phyloP scores from a whole-genome alignment of 306 rosid species.

The Quercus parvula region DNA sequence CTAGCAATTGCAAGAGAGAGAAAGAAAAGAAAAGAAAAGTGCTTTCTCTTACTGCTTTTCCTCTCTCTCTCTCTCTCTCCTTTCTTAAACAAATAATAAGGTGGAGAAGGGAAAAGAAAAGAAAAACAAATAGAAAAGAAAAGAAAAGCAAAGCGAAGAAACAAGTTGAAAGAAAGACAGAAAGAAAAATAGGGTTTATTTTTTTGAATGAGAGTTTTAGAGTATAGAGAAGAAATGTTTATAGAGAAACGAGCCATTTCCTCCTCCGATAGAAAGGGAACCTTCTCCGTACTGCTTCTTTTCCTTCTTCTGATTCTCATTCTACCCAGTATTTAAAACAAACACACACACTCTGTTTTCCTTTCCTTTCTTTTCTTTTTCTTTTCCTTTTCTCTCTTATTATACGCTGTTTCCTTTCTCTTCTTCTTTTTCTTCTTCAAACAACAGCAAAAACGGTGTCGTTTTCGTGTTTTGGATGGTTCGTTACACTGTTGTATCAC shows the following conservation, averaged over 20 bases:
- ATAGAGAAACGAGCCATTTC: conserved; percentile 66
- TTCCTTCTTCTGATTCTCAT: conserved; percentile 68
- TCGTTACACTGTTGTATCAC: conserved; percentile 1
- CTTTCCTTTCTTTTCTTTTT: neutral
- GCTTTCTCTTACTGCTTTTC: conserved; percentile 16
- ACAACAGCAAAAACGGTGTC: neutral
- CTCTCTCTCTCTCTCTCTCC: neutral
- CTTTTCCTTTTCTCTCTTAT: too few relatives aligned
- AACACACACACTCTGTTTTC: neutral
- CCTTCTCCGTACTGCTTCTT: conserved; percentile 72
- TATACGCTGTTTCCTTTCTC: neutral
- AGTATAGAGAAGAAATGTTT: neutral
- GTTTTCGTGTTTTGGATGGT: neutral
- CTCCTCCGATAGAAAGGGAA: conserved; percentile 66
- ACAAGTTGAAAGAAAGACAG: too few relatives aligned
- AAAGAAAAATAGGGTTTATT: too few relatives aligned
- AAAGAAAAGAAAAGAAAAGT: neutral
- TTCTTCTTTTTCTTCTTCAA: conserved; percentile 9
- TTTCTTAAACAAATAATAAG: conserved; percentile 9
- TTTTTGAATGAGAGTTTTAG: too few relatives aligned
- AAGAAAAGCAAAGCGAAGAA: neutral
- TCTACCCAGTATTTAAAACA: conserved; percentile 54
- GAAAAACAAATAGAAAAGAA: conserved; percentile 19
- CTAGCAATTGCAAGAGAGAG: too few relatives aligned
- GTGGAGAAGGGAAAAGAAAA: conserved; percentile 15